These are phyloP conservation scores for Salvia rosmarinus DNA, from an alignment of 257 asterid genomes.

Conservation along the genomic window DNA sequence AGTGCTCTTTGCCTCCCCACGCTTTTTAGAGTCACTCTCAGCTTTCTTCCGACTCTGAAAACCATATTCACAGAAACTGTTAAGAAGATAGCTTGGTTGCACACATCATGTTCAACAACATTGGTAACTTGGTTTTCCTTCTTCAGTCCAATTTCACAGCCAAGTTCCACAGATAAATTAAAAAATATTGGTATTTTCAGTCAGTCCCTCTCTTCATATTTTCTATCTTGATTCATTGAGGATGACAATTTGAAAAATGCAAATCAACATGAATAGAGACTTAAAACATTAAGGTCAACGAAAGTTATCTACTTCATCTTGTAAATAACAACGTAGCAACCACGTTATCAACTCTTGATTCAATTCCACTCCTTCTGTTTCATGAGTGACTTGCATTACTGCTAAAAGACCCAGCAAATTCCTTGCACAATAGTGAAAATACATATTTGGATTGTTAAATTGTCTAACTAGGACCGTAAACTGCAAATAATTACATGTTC, in stretches of 20 bases:
- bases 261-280: not conserved
- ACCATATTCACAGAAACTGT: constrained; percentile 17
- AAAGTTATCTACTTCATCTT: not conserved
- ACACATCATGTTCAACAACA: not conserved
- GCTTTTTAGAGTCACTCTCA: constrained; percentile 51
- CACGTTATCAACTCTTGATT: not conserved
- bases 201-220: not conserved
- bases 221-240: not conserved
- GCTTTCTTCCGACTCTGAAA: constrained; percentile 56
- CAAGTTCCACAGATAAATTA: not conserved
- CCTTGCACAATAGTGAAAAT: not conserved
- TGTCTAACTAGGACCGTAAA: not conserved
- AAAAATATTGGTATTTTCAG: not conserved
- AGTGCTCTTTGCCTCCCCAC: constrained; percentile 46
- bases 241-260: not conserved
- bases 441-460: not conserved
- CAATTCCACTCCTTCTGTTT: not conserved
- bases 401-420: not conserved
- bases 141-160: constrained; percentile 20
- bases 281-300: not conserved
- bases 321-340: not conserved
- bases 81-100: constrained; percentile 13
- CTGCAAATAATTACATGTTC: constrained; percentile 11
- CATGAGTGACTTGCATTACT: no score
- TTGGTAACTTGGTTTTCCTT: not conserved